phyloP scores from a whole-genome alignment of 371 early-diverging fungal genomes.

The Mortierella sp. region DNA sequence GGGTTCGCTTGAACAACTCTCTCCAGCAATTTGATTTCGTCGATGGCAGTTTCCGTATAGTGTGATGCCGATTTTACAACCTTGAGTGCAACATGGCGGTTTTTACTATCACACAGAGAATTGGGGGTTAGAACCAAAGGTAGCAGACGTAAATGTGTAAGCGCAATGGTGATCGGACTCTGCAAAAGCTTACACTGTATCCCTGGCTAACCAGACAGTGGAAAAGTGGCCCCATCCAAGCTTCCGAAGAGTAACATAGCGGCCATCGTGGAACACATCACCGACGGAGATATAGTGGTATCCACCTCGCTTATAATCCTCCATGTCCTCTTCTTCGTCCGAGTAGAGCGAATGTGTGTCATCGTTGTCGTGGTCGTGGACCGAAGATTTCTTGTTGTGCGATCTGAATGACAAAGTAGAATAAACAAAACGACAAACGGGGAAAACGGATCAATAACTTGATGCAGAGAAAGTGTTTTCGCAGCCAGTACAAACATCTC shows the following conservation, averaged over 20 bases:
- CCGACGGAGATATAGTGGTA: constrained; percentile 93
- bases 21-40: constrained; percentile 94
- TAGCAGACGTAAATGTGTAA: no score
- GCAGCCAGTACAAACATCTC: neutral
- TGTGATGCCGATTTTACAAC: constrained; percentile 95
- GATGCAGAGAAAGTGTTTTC: no score
- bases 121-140: no score
- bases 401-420: constrained; percentile 14
- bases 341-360: constrained; percentile 55
- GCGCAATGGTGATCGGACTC: neutral
- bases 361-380: constrained; percentile 11
- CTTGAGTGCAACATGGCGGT: constrained; percentile 93
- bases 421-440: neutral
- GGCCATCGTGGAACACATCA: constrained; percentile 82
- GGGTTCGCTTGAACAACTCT: constrained; percentile 79
- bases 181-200: constrained; percentile 67
- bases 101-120: constrained; percentile 64
- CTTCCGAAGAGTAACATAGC: constrained; percentile 89
- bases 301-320: constrained; percentile 91
- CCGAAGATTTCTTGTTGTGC: constrained; percentile 13
- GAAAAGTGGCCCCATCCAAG: constrained; percentile 99
- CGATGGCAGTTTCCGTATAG: constrained; percentile 95
- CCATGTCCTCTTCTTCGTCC: constrained; percentile 89
- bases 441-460: neutral
- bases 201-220: constrained; percentile 95